Conservation (phyloP, 2,329 filamentous ascomycete species). For the Periconia sp. region DNA sequence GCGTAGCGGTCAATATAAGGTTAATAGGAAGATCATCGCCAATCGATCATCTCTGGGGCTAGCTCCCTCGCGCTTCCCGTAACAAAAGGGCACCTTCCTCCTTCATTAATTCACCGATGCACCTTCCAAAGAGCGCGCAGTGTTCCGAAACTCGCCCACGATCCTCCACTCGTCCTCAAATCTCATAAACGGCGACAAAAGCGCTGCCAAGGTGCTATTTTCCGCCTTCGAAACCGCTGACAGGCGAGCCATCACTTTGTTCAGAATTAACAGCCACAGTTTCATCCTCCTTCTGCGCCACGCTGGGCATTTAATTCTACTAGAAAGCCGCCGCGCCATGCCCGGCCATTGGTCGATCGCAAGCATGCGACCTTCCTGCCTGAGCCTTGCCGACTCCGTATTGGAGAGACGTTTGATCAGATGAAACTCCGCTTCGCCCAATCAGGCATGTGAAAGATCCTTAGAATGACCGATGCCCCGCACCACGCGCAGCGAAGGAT, state of each 20-base stretch:
- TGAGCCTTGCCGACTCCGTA: slow-evolving; percentile 16
- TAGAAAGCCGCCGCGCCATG: neutral
- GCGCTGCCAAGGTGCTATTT: too few relatives aligned
- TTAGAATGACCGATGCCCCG: neutral
- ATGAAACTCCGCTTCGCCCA: slow-evolving; percentile 20
- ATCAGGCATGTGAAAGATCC: slow-evolving; percentile 17
- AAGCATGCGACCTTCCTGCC: slow-evolving; percentile 5
- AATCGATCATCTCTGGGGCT: slow-evolving; percentile 14
- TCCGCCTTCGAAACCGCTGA: neutral
- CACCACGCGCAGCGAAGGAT: neutral
- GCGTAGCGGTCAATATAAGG: slow-evolving; percentile 11
- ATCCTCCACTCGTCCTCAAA: too few relatives aligned
- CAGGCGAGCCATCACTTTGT: too few relatives aligned
- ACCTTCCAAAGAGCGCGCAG: slow-evolving; percentile 6
- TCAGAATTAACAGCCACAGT: slow-evolving; percentile 6
- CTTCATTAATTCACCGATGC: too few relatives aligned
- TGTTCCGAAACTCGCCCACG: too few relatives aligned
- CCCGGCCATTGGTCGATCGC: slow-evolving; percentile 11
- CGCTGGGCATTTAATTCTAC: slow-evolving; percentile 9
- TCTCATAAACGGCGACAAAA: too few relatives aligned
- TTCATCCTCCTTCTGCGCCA: slow-evolving; percentile 16
- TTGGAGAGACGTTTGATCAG: slow-evolving; percentile 7
- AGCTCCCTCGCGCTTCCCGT: slow-evolving; percentile 11
- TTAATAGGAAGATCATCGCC: slow-evolving; percentile 9
- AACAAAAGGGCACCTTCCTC: too few relatives aligned